phyloP scores from a whole-genome alignment of 352 stramenopile genomes.

The Phytophthora tentaculata region DNA sequence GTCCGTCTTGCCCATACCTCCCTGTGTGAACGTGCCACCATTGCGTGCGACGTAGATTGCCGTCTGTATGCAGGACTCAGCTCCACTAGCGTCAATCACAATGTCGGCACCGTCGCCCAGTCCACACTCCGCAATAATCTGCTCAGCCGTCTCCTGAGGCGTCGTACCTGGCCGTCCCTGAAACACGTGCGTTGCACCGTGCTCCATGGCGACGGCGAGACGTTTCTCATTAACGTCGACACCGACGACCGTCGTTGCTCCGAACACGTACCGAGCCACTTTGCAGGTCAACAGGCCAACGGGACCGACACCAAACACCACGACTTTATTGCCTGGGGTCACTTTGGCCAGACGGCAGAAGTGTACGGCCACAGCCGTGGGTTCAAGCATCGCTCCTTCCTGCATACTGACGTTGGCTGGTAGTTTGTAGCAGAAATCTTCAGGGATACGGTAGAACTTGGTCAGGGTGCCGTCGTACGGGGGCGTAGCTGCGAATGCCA shows the following conservation, averaged over 20 bases:
- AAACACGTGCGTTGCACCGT: conserved; percentile 38
- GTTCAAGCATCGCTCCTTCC: conserved; percentile 34
- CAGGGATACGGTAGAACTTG: conserved; percentile 36
- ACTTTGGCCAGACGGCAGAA: conserved; percentile 38
- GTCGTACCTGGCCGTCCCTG: conserved; percentile 10
- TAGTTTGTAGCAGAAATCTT: conserved; percentile 40
- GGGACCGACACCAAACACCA: conserved; percentile 37
- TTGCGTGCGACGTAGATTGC: conserved; percentile 33
- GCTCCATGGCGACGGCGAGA: conserved; percentile 28
- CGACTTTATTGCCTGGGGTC: conserved; percentile 30
- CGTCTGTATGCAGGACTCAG: conserved; percentile 36
- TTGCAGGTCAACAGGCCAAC: conserved; percentile 40
- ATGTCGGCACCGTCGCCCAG: conserved; percentile 34
- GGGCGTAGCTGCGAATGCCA: conserved; percentile 35
- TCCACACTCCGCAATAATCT: conserved; percentile 25
- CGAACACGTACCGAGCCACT: conserved; percentile 32
- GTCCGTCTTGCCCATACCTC: conserved; percentile 39
- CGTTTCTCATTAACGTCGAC: conserved; percentile 35
- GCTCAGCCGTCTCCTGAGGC: conserved; percentile 23
- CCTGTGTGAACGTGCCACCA: conserved; percentile 30
- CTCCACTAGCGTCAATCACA: conserved; percentile 36
- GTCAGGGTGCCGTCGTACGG: conserved; percentile 31
- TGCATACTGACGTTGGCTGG: conserved; percentile 28
- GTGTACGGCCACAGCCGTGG: conserved; percentile 34
- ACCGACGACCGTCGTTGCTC: conserved; percentile 29